Conservation (phyloP, 2,329 filamentous ascomycete genomes). For the Botrytis paeoniae region DNA sequence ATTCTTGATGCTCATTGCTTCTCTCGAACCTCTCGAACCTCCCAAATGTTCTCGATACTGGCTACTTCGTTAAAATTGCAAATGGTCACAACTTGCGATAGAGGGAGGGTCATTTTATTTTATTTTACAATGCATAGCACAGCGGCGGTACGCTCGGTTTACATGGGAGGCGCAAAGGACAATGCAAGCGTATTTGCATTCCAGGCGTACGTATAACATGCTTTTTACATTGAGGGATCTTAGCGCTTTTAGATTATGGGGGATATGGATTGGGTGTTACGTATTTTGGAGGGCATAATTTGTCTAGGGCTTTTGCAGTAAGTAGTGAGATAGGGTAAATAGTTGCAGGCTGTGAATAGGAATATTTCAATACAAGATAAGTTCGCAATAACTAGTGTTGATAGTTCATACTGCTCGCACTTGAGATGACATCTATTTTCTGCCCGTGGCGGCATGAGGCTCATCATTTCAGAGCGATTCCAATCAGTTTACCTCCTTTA, state of each 20-base stretch:
- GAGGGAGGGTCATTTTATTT: constrained; percentile 21
- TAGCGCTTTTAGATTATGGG: constrained; percentile 21
- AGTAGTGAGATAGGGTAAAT: constrained; percentile 6
- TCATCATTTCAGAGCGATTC: not conserved
- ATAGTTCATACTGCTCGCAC: not conserved
- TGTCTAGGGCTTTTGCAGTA: constrained; percentile 8
- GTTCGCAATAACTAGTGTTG: not conserved
- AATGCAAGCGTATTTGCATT: constrained; percentile 23
- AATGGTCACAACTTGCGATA: constrained; percentile 11
- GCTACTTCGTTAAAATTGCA: not conserved
- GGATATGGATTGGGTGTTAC: constrained; percentile 8
- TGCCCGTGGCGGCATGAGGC: not conserved
- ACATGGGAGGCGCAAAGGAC: constrained; percentile 29
- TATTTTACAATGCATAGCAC: constrained; percentile 31
- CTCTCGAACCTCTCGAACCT: not conserved
- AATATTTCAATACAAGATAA: not conserved
- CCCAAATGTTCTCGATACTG: not conserved
- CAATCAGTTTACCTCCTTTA: not conserved
- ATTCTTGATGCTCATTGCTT: constrained; percentile 7
- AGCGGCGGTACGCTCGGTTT: constrained; percentile 25
- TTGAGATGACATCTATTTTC: not conserved
- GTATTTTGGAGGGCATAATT: constrained; percentile 9
- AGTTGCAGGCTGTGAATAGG: not conserved
- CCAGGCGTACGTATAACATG: constrained; percentile 24
- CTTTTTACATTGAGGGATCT: constrained; percentile 13